Evolutionary conservation across 73 alveolate species (phyloP), one percentile per base, ranked within the genome.

Genomic region (Symbiodinium pilosum): DNA sequence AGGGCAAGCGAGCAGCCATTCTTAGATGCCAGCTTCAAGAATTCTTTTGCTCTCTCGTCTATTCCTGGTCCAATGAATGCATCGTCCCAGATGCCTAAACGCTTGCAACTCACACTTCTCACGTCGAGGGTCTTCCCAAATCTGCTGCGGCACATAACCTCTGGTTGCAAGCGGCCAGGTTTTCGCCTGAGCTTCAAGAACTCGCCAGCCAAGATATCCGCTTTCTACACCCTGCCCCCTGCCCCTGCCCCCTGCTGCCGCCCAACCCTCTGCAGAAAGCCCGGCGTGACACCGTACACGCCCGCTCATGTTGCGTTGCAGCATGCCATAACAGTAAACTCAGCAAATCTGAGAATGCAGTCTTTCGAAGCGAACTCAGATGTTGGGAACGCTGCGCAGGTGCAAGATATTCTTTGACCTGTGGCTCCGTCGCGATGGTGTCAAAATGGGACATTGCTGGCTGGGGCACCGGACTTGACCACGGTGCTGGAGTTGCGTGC

Each of bases 401-500:
- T 59, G 94, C 32, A 39, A 4, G 9, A n/a, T 28, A 34, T 59
- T 20, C 44, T 54, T 47, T 4, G 93, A 86, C 93, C 93, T n/a
- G n/a, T n/a, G n/a, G n/a, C n/a, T n/a, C n/a, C n/a, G 12, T 30
- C 73, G 73, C 20, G 73, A 26, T 24, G 73, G 73, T 16, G 73
- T 30, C 73, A n/a, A 54, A 54, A 16, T 54, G 12, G 64, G 64
- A 24, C 68, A 24, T 24, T 51, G 28, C 26, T 30, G 52, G 28
- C 59, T n/a, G 40, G 59, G 93, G 38, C 34, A 59, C 38, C 21
- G 44, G 38, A n/a, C 95, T 89, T 81, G 38, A 89, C 75, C 44
- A 89, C 95, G 21, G 95, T 89, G 73, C 95, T 89, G 43, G 87
- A 89, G 87, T 89, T 89, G 47, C 95, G 95, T 44, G 73, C 43